A percentile compares a stretch with the other conserved stretches of the same genome.
Conservation (phyloP, 2,329 filamentous ascomycete species). For the Exophiala oligosperma region DNA sequence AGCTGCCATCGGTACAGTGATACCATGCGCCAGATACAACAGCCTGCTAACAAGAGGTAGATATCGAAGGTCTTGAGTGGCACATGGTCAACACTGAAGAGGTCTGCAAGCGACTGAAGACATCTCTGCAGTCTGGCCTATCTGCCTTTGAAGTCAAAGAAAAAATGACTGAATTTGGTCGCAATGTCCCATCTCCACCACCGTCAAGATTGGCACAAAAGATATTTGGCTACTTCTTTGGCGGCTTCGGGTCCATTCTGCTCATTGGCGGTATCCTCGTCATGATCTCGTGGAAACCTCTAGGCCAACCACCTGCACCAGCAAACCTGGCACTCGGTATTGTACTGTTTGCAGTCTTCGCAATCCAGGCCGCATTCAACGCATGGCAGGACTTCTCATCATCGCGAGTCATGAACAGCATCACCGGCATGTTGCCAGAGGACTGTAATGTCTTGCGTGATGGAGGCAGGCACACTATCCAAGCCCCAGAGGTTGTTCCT, state of each 20-base stretch:
- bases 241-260: slow-evolving; percentile 72
- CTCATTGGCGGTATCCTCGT: slow-evolving; percentile 69
- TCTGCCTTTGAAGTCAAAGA: slow-evolving; percentile 58
- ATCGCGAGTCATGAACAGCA: slow-evolving; percentile 74
- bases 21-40: too few relatives aligned
- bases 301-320: slow-evolving; percentile 68
- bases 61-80: slow-evolving; percentile 66
- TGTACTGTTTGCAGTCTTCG: slow-evolving; percentile 68
- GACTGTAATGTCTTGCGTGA: slow-evolving; percentile 66
- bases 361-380: slow-evolving; percentile 69
- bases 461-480: slow-evolving; percentile 50
- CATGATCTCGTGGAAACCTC: slow-evolving; percentile 74
- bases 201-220: slow-evolving; percentile 60
- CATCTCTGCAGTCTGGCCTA: slow-evolving; percentile 59
- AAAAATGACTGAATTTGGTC: slow-evolving; percentile 61
- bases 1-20: slow-evolving; percentile 10
- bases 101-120: slow-evolving; percentile 60
- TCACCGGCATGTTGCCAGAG: slow-evolving; percentile 78
- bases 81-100: slow-evolving; percentile 61
- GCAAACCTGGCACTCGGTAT: slow-evolving; percentile 74
- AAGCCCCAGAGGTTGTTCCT: slow-evolving; percentile 65
- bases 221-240: slow-evolving; percentile 71
- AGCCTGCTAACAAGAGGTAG: slow-evolving; percentile 36
- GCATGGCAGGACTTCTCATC: slow-evolving; percentile 75
- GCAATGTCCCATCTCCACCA: slow-evolving; percentile 66